Percentiles rank a stretch among this genome's conserved stretches.
Conservation (phyloP, 1,284 basidiomycete genomes). For the Anthracocystis walkeri region DNA sequence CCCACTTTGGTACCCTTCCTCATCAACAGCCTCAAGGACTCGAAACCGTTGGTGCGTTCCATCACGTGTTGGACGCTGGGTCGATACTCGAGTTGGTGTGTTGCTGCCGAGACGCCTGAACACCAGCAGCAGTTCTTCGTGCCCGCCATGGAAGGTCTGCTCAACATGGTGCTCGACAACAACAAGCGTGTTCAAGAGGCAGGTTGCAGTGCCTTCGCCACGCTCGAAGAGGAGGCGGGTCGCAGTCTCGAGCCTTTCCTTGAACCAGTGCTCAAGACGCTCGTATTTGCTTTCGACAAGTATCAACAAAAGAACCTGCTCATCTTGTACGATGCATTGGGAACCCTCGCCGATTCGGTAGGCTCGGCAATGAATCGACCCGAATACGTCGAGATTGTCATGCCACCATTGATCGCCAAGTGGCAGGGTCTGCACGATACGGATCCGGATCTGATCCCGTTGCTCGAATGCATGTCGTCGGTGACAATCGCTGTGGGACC, state of each 20-base stretch:
- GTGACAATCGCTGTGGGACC: conserved; percentile 95
- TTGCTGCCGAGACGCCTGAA: conserved; percentile 81
- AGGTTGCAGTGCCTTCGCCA: conserved; percentile 97
- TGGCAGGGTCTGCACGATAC: conserved; percentile 91
- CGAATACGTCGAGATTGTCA: conserved; percentile 89
- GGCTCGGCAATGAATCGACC: conserved; percentile 87
- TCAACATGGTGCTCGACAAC: conserved; percentile 97
- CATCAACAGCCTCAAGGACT: conserved; percentile 87
- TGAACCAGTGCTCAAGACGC: conserved; percentile 91
- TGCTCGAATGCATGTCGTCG: conserved; percentile 91
- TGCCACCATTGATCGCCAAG: conserved; percentile 91
- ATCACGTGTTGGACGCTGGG: conserved; percentile 99
- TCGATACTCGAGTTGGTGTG: conserved; percentile 96
- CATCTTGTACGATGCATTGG: conserved; percentile 97
- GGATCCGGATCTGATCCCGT: conserved; percentile 91
- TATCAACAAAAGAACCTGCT: conserved; percentile 99
- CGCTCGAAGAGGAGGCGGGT: conserved; percentile 97
- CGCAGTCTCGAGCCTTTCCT: conserved; percentile 89
- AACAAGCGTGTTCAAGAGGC: conserved; percentile 99
- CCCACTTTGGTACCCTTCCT: conserved; percentile 92
- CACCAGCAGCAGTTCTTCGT: conserved; percentile 92
- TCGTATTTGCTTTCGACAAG: conserved; percentile 95
- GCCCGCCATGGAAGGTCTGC: conserved; percentile 96
- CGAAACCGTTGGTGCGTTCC: conserved; percentile 96
- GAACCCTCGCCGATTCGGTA: conserved; percentile 96